These are phyloP conservation scores for Nemania sp. DNA, from an alignment of 2,329 filamentous ascomycete genomes.

Conservation along the genomic window DNA sequence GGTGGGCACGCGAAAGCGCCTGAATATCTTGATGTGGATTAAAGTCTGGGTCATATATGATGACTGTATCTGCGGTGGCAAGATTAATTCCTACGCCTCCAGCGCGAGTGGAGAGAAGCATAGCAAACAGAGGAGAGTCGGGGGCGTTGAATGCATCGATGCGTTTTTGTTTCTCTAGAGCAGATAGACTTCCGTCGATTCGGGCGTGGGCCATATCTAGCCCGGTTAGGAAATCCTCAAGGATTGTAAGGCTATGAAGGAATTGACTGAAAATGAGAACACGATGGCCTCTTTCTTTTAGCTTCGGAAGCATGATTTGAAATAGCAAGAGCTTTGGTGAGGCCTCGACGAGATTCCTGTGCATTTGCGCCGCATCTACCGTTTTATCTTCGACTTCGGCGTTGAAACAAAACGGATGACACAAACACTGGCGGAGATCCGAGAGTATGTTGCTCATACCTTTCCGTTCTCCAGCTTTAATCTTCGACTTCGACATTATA, in stretches of 20 bases:
- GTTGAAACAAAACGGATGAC: constrained; percentile 96
- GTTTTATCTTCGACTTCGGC: constrained; percentile 87
- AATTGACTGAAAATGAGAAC: constrained; percentile 98
- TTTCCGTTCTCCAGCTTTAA: constrained; percentile 78
- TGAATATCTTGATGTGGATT: constrained; percentile 99
- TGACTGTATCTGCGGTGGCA: constrained; percentile 96
- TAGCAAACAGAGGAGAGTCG: constrained; percentile 85
- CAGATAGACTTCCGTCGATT: constrained; percentile 85
- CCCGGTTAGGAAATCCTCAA: constrained; percentile 90
- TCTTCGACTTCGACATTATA: constrained; percentile 78
- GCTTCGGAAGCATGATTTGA: constrained; percentile 86
- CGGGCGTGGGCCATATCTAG: constrained; percentile 80
- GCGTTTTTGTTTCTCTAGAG: constrained; percentile 89
- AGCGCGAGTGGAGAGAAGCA: constrained; percentile 91
- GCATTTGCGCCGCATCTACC: constrained; percentile 68
- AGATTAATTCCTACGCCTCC: constrained; percentile 98
- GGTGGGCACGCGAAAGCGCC: constrained; percentile 91
- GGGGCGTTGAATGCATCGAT: constrained; percentile 95
- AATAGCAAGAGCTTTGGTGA: constrained; percentile 89
- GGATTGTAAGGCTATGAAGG: constrained; percentile 84
- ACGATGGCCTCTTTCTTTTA: constrained; percentile 86
- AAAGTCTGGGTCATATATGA: constrained; percentile 96
- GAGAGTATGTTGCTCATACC: constrained; percentile 94
- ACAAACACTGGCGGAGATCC: constrained; percentile 93
- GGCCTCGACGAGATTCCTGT: constrained; percentile 89